Percentiles rank a stretch among this genome's conserved stretches.
Evolutionary conservation across 2,329 filamentous ascomycete genomes (phyloP).

Genomic region (Trichoderma brevicompactum): DNA sequence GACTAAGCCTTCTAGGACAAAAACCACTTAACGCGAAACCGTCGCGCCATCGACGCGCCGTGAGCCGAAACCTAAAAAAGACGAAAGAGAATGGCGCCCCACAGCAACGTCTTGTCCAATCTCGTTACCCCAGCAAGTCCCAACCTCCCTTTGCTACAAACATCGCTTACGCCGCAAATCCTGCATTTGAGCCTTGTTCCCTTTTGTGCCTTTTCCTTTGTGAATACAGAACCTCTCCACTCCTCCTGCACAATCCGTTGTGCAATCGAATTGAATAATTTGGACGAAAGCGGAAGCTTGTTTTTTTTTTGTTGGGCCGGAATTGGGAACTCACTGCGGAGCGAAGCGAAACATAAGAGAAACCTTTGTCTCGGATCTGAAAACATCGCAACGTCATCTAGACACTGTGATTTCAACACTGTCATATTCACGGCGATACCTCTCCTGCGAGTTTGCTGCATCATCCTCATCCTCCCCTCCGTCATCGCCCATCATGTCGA

Average conservation of each 20-base stretch:
- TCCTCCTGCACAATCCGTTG: constrained; percentile 14
- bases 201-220: not conserved
- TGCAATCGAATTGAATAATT: not conserved
- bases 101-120: constrained; percentile 9
- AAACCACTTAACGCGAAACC: constrained; percentile 40
- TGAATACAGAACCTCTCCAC: constrained; percentile 16
- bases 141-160: constrained; percentile 15
- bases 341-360: constrained; percentile 2
- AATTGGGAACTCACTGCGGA: constrained; percentile 1
- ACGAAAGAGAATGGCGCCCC: constrained; percentile 14
- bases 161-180: not conserved
- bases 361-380: not conserved
- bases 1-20: not conserved
- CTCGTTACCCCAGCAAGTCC: constrained; percentile 28
- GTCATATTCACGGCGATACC: not conserved
- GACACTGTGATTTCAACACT: not conserved
- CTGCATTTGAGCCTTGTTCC: not conserved
- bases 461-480: not conserved
- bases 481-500: constrained; percentile 50
- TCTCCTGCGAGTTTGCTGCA: not conserved
- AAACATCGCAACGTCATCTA: constrained; percentile 14
- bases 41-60: constrained; percentile 36
- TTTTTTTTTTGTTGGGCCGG: not conserved
- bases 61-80: constrained; percentile 27
- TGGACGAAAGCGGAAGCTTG: constrained; percentile 18